phyloP scores from a whole-genome alignment of 1,139 yeast species.

The Wickerhamomyces sp. region DNA sequence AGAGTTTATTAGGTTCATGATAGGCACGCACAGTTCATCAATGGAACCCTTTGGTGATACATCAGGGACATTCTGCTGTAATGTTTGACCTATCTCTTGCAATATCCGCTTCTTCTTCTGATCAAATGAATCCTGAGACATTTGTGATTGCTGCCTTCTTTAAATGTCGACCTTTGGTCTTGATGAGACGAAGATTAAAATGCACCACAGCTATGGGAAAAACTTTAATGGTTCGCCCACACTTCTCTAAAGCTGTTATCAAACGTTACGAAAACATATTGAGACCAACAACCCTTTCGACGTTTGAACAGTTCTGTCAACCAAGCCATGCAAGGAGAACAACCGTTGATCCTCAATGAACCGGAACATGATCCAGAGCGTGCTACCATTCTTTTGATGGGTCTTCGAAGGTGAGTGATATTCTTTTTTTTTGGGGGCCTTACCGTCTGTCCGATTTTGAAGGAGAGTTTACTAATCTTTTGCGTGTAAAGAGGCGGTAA shows the following conservation, averaged over 20 bases:
- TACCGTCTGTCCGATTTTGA: no score
- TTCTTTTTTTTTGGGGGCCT: no score
- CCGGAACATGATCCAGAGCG: conserved; percentile 39
- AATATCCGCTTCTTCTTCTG: conserved; percentile 63
- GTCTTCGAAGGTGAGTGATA: conserved; percentile 52
- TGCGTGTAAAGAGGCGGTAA: conserved; percentile 50
- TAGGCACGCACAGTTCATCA: conserved; percentile 66
- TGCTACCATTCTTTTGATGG: conserved; percentile 81
- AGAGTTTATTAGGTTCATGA: conserved; percentile 60
- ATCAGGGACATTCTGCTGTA: conserved; percentile 44
- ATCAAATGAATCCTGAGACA: conserved; percentile 48
- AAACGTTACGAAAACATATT: no score
- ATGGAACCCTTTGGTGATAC: conserved; percentile 83
- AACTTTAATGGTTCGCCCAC: not conserved
- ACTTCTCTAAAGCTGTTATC: no score
- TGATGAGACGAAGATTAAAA: no score
- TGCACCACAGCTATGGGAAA: no score
- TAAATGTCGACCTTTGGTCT: not conserved
- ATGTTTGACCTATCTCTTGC: conserved; percentile 44
- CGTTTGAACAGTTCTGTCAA: no score
- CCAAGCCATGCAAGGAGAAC: conserved; percentile 2
- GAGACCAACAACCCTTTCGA: no score
- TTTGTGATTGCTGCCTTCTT: not conserved
- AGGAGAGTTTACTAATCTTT: conserved; percentile 1
- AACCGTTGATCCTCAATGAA: conserved; percentile 28